Conservation (phyloP, 129 eudicot genomes). For the Escallonia rubra region DNA sequence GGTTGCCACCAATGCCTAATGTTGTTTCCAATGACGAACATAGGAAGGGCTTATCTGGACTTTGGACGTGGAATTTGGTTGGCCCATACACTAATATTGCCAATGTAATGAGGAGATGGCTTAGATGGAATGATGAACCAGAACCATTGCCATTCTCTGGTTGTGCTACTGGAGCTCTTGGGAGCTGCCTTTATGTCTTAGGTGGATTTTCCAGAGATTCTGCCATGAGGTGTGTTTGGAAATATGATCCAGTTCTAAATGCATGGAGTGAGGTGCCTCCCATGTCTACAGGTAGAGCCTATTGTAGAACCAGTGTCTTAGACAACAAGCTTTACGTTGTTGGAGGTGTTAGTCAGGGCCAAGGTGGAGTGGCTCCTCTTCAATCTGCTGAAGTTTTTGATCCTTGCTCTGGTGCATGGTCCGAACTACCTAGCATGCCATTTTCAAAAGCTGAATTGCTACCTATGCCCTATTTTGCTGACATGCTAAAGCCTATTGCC, state of each 20-base stretch:
- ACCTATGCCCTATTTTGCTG: constrained; percentile 1
- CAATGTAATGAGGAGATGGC: constrained; percentile 1
- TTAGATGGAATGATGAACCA: background rate
- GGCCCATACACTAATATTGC: background rate
- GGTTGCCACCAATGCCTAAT: constrained; percentile 4
- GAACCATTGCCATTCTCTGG: background rate
- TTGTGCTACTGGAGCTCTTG: constrained; percentile 4
- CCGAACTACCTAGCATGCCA: background rate
- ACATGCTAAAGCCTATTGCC: constrained; percentile 1
- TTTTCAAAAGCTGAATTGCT: background rate
- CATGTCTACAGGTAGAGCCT: background rate
- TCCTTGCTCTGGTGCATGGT: background rate
- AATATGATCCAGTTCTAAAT: background rate
- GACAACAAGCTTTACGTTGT: background rate
- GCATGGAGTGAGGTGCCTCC: background rate
- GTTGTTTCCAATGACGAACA: background rate
- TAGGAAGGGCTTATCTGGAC: background rate
- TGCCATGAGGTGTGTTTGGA: constrained; percentile 1
- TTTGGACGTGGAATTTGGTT: background rate
- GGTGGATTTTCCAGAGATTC: background rate
- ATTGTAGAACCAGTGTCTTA: background rate
- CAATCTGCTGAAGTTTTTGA: constrained; percentile 1
- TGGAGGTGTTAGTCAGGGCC: constrained; percentile 1
- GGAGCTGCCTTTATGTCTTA: background rate
- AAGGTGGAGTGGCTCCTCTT: background rate